phyloP scores from a whole-genome alignment of 129 eudicot species.

The Tanacetum coccineum region DNA sequence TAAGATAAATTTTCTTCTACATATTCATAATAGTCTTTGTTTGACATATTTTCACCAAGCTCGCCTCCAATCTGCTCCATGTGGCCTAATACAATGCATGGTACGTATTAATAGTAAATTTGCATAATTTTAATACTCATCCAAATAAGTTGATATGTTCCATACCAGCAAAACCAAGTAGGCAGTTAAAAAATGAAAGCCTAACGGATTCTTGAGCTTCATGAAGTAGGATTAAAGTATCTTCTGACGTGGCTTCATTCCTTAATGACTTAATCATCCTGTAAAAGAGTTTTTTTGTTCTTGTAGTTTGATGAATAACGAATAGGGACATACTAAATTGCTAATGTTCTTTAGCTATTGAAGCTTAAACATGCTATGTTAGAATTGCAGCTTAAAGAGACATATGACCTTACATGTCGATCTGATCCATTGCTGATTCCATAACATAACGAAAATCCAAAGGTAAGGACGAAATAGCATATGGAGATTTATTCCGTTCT shows the following conservation, averaged over 20 bases:
- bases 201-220: constrained; percentile 88
- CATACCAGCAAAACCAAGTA: constrained; percentile 80
- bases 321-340: too few relatives aligned
- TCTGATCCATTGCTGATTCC: constrained; percentile 82
- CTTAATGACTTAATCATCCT: constrained; percentile 74
- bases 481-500: constrained; percentile 82
- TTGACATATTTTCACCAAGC: constrained; percentile 34
- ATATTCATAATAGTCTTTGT: too few relatives aligned
- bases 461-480: constrained; percentile 77
- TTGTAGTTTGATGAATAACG: too few relatives aligned
- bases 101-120: not conserved
- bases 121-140: not conserved
- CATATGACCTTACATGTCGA: constrained; percentile 48
- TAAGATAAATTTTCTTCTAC: too few relatives aligned
- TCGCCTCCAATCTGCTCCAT: constrained; percentile 73
- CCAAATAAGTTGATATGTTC: constrained; percentile 1
- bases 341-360: too few relatives aligned
- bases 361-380: too few relatives aligned
- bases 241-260: constrained; percentile 66
- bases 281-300: constrained; percentile 13
- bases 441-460: constrained; percentile 69
- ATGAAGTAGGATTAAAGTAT: constrained; percentile 63
- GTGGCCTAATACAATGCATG: constrained; percentile 40
- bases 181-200: constrained; percentile 73
- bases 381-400: not conserved